Evolutionary conservation across 371 early-diverging fungal genomes (phyloP).

Genomic region (Saksenaea vasiformis): DNA sequence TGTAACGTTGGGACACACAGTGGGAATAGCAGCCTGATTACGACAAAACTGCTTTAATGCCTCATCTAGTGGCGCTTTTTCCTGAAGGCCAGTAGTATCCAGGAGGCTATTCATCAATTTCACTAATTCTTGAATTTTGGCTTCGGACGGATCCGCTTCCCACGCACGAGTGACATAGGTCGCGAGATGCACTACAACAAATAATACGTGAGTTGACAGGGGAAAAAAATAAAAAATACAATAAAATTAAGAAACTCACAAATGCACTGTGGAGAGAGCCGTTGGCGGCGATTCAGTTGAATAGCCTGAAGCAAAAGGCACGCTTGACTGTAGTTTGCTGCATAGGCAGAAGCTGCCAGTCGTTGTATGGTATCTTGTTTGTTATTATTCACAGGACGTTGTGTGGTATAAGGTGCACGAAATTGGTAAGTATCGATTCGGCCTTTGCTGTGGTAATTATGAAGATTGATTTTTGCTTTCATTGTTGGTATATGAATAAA

Average conservation of each 20-base stretch:
- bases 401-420: slow-evolving; percentile 4
- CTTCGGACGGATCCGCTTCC: slow-evolving; percentile 38
- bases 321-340: slow-evolving; percentile 35
- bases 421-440: slow-evolving; percentile 17
- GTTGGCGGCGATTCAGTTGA: slow-evolving; percentile 32
- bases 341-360: slow-evolving; percentile 15
- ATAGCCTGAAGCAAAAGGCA: slow-evolving; percentile 37
- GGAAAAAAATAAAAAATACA: too few relatives aligned
- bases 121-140: slow-evolving; percentile 28
- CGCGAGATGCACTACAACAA: slow-evolving; percentile 36
- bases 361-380: slow-evolving; percentile 4
- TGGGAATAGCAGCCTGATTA: slow-evolving; percentile 34
- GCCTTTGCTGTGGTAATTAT: slow-evolving; percentile 11
- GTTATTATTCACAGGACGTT: neutral
- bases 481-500: neutral
- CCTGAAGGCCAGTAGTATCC: slow-evolving; percentile 25
- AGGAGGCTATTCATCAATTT: slow-evolving; percentile 35
- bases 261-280: slow-evolving; percentile 29
- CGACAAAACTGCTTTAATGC: slow-evolving; percentile 30
- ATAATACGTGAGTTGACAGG: neutral
- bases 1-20: slow-evolving; percentile 50
- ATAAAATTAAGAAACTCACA: slow-evolving; percentile 21
- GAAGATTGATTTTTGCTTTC: slow-evolving; percentile 19
- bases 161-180: slow-evolving; percentile 41
- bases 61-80: slow-evolving; percentile 27